Conservation (phyloP, 441 rosid species). For the Daphne laureola region DNA sequence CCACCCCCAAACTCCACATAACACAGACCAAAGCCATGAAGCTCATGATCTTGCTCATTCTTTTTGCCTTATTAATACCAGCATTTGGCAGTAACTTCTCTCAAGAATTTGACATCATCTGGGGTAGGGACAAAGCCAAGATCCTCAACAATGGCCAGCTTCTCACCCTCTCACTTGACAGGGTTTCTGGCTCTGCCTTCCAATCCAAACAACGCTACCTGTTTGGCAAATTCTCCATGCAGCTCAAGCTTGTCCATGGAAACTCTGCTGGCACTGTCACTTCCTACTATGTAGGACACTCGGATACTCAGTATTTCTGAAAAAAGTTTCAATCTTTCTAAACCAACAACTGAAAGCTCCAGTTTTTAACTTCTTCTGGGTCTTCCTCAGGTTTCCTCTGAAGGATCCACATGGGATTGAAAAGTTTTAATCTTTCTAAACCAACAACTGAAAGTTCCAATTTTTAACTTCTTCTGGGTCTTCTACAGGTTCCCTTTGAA, state of each 20-base stretch:
- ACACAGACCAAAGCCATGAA: slow-evolving; percentile 4
- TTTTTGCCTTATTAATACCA: slow-evolving; percentile 13
- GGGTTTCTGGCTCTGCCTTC: slow-evolving; percentile 52
- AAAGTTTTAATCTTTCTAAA: no score
- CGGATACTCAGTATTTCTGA: not conserved
- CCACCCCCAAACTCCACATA: no score
- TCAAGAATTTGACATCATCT: slow-evolving; percentile 33
- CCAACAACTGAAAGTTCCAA: no score
- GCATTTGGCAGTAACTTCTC: slow-evolving; percentile 28
- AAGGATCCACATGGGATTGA: no score
- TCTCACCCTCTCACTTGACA: slow-evolving; percentile 44
- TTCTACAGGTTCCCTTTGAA: no score
- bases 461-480: no score
- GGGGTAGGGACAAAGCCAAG: slow-evolving; percentile 46
- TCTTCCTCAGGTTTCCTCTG: no score
- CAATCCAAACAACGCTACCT: slow-evolving; percentile 42
- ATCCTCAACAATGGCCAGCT: slow-evolving; percentile 36
- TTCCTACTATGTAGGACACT: slow-evolving; percentile 38
- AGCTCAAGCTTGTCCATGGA: slow-evolving; percentile 53
- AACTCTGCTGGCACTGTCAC: slow-evolving; percentile 66
- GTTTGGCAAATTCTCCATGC: slow-evolving; percentile 47
- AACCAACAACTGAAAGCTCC: no score
- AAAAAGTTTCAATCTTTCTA: not conserved
- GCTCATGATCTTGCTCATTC: slow-evolving; percentile 10
- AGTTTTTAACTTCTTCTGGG: no score